Conservation (phyloP, 2,329 filamentous ascomycete species). For the Macroventuria anomochaeta region DNA sequence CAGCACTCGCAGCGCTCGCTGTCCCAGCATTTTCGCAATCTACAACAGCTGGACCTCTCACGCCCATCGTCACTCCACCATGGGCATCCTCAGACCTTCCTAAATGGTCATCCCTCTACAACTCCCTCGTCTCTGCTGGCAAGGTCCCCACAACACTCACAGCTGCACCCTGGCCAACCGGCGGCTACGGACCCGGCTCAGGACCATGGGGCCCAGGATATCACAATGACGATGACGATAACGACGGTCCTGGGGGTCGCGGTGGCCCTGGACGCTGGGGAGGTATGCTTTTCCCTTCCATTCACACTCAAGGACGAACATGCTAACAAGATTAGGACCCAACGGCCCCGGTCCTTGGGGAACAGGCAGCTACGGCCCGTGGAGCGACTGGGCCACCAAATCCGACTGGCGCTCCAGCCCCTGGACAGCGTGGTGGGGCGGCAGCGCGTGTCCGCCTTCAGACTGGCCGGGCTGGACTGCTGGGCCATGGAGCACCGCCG, state of each 20-base stretch:
- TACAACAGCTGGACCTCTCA: not conserved
- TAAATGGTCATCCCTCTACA: slow-evolving; percentile 36
- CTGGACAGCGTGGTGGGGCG: slow-evolving; percentile 48
- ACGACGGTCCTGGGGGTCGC: slow-evolving; percentile 15
- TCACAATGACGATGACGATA: not conserved
- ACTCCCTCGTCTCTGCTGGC: slow-evolving; percentile 33
- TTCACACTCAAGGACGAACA: not conserved
- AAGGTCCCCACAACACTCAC: slow-evolving; percentile 38
- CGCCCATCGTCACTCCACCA: slow-evolving; percentile 19
- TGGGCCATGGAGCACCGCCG: slow-evolving; percentile 43
- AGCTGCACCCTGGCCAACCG: slow-evolving; percentile 31
- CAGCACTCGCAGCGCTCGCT: slow-evolving; percentile 6
- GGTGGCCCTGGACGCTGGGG: slow-evolving; percentile 28
- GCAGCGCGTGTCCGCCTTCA: slow-evolving; percentile 35
- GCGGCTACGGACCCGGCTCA: slow-evolving; percentile 29
- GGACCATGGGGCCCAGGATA: slow-evolving; percentile 29
- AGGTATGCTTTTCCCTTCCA: slow-evolving; percentile 18
- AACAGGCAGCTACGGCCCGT: slow-evolving; percentile 35
- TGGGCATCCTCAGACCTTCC: slow-evolving; percentile 31
- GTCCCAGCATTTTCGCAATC: slow-evolving; percentile 3
- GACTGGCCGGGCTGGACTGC: slow-evolving; percentile 50
- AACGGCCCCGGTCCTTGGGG: slow-evolving; percentile 40
- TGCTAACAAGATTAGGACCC: slow-evolving; percentile 20
- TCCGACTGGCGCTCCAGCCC: slow-evolving; percentile 37
- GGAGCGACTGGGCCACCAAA: slow-evolving; percentile 37